A percentile compares a stretch with the other conserved stretches of the same genome.
Evolutionary conservation across 208 protist genomes (phyloP).

Genomic region (Jaenimonas drosophilae): DNA sequence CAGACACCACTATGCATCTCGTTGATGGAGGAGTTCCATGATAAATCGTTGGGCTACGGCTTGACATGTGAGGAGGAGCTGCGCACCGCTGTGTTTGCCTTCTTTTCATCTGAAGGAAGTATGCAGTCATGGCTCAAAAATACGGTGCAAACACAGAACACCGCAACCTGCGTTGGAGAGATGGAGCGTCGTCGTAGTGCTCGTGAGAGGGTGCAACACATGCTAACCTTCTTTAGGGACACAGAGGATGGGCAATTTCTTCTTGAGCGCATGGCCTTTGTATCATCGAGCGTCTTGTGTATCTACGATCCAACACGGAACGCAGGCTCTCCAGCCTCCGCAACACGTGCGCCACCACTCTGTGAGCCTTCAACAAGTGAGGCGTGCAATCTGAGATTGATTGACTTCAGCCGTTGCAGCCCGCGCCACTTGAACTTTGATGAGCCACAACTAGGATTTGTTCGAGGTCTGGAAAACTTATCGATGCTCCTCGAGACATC

Average conservation of each 20-base stretch:
- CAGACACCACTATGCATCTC: too few relatives aligned
- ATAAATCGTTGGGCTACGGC: slow-evolving; percentile 38
- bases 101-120: slow-evolving; percentile 23
- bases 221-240: slow-evolving; percentile 44
- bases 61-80: slow-evolving; percentile 19
- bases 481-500: slow-evolving; percentile 2
- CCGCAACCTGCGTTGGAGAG: too few relatives aligned
- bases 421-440: slow-evolving; percentile 50
- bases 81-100: slow-evolving; percentile 13
- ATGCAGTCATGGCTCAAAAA: not conserved
- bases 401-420: slow-evolving; percentile 59
- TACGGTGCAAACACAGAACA: too few relatives aligned
- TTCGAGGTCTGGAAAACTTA: slow-evolving; percentile 32
- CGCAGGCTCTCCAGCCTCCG: not conserved
- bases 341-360: slow-evolving; percentile 16
- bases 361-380: too few relatives aligned
- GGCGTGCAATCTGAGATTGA: slow-evolving; percentile 17
- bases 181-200: too few relatives aligned
- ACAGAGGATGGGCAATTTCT: slow-evolving; percentile 33
- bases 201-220: slow-evolving; percentile 8
- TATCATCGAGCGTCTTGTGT: slow-evolving; percentile 61
- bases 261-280: slow-evolving; percentile 46
- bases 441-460: slow-evolving; percentile 48
- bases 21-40: slow-evolving; percentile 12
- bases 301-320: slow-evolving; percentile 39